Conservation (phyloP, 2,329 filamentous ascomycete genomes). For the Aspergillus brunneoviolaceus region DNA sequence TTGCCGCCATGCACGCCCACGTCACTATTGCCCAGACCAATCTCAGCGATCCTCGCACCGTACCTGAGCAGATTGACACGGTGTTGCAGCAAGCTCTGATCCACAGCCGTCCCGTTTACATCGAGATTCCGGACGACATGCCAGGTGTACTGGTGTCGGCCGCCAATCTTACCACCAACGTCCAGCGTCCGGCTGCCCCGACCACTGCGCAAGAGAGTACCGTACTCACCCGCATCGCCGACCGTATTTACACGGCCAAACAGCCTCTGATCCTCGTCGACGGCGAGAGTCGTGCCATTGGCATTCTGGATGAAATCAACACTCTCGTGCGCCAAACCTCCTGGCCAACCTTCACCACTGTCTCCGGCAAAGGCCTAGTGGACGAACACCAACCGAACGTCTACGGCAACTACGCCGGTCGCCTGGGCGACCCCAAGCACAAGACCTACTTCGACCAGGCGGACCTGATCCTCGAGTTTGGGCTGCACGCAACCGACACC, state of each 20-base stretch:
- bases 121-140: slow-evolving; percentile 57
- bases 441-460: slow-evolving; percentile 35
- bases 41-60: slow-evolving; percentile 50
- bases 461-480: slow-evolving; percentile 40
- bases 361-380: slow-evolving; percentile 53
- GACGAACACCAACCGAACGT: slow-evolving; percentile 51
- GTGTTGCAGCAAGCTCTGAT: slow-evolving; percentile 53
- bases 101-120: slow-evolving; percentile 56
- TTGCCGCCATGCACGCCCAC: slow-evolving; percentile 16
- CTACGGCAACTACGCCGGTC: slow-evolving; percentile 51
- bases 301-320: slow-evolving; percentile 45
- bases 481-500: slow-evolving; percentile 43
- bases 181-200: slow-evolving; percentile 7
- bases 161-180: slow-evolving; percentile 20
- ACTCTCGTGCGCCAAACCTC: slow-evolving; percentile 44
- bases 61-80: slow-evolving; percentile 53
- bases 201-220: slow-evolving; percentile 17
- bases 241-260: slow-evolving; percentile 47
- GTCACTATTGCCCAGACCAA: slow-evolving; percentile 16
- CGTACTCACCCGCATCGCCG: slow-evolving; percentile 37
- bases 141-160: slow-evolving; percentile 35
- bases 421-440: slow-evolving; percentile 34
- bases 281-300: slow-evolving; percentile 47
- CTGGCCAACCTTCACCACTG: slow-evolving; percentile 51
- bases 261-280: slow-evolving; percentile 55